These are phyloP conservation scores for Podospora tetraspora DNA, from an alignment of 495 filamentous ascomycete species.

Conservation along the genomic window DNA sequence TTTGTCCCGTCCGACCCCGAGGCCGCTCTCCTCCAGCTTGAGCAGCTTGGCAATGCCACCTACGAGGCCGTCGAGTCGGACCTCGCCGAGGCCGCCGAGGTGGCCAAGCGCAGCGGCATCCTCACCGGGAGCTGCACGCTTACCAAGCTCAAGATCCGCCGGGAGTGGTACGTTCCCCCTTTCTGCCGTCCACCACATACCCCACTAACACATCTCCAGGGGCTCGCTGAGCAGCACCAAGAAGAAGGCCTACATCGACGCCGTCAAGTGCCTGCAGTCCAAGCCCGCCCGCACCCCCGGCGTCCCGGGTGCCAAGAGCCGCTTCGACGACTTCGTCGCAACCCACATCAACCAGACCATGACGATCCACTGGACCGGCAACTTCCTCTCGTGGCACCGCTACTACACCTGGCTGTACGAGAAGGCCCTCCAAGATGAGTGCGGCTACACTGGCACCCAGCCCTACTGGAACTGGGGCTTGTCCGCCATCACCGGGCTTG, in stretches of 20 bases:
- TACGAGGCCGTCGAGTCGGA: not conserved
- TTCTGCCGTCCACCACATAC: too few relatives aligned
- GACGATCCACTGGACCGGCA: conserved; percentile 57
- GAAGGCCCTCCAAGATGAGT: conserved; percentile 58
- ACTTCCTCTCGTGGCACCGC: conserved; percentile 65
- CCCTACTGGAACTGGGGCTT: conserved; percentile 26
- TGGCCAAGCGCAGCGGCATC: not conserved
- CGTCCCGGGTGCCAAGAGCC: conserved; percentile 30
- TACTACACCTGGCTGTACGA: conserved; percentile 61
- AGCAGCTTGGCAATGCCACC: conserved; percentile 2
- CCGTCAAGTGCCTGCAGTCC: conserved; percentile 55
- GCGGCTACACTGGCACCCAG: conserved; percentile 55
- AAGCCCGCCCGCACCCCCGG: conserved; percentile 43
- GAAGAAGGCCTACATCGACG: conserved; percentile 53
- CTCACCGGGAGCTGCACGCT: conserved; percentile 1
- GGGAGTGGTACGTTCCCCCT: conserved; percentile 4
- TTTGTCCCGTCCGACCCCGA: not conserved
- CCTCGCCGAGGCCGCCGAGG: not conserved
- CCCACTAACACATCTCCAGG: not conserved
- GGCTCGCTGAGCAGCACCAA: not conserved
- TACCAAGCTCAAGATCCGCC: conserved; percentile 8
- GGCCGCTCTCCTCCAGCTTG: conserved; percentile 4
- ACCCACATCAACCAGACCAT: conserved; percentile 59
- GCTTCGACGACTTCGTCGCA: conserved; percentile 64
- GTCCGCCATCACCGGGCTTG: conserved; percentile 32